phyloP scores from a whole-genome alignment of 2,329 filamentous ascomycete species.

The Fusarium penzigii region DNA sequence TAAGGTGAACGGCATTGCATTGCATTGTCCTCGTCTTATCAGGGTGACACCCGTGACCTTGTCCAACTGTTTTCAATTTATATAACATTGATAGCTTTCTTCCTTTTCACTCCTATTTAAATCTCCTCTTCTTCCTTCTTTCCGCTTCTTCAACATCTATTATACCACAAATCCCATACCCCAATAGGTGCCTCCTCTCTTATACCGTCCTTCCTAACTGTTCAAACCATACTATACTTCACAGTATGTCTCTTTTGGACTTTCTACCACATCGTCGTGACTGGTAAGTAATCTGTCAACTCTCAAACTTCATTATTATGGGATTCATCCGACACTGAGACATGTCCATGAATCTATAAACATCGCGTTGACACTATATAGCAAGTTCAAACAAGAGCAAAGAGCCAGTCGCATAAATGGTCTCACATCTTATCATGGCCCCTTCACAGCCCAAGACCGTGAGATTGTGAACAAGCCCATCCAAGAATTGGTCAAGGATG shows the following conservation, averaged over 20 bases:
- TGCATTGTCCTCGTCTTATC: conserved; percentile 3
- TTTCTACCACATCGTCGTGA: conserved; percentile 72
- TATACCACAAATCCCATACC: too few relatives aligned
- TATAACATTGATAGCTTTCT: neutral
- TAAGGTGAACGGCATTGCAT: neutral
- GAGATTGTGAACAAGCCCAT: conserved; percentile 73
- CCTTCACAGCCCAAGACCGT: conserved; percentile 65
- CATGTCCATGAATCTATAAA: neutral
- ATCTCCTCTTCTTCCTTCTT: too few relatives aligned
- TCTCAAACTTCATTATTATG: neutral
- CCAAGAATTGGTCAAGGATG: conserved; percentile 73
- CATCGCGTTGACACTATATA: conserved; percentile 41
- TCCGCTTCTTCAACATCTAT: too few relatives aligned
- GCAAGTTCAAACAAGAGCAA: conserved; percentile 77
- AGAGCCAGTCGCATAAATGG: conserved; percentile 68
- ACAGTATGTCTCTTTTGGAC: conserved; percentile 45
- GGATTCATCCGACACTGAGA: neutral
- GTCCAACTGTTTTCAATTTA: neutral
- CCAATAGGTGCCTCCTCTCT: too few relatives aligned
- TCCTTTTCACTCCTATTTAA: too few relatives aligned
- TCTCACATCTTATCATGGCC: conserved; percentile 65
- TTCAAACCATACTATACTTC: neutral
- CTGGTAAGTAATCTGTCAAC: conserved; percentile 52
- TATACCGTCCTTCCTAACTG: neutral
- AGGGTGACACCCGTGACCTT: neutral